These are phyloP conservation scores for Citrus australasica DNA, from an alignment of 345 rosid genomes.

Conservation along the genomic window DNA sequence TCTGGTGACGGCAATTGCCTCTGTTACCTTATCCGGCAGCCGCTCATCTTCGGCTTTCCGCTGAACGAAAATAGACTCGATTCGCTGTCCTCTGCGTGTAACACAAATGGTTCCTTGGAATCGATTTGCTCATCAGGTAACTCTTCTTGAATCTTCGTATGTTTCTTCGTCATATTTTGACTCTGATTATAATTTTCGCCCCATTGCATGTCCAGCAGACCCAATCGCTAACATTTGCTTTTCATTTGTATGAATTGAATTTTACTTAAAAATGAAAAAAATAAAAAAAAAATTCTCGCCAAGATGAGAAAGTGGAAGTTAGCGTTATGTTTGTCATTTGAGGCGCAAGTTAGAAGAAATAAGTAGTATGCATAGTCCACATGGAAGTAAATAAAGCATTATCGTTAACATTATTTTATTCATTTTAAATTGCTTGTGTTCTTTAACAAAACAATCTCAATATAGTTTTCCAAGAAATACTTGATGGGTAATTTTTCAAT, in stretches of 20 bases:
- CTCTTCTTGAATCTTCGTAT: background rate
- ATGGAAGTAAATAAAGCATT: too few relatives aligned
- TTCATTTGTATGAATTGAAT: too few relatives aligned
- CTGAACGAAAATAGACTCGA: slow-evolving; percentile 51
- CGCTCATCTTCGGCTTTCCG: slow-evolving; percentile 73
- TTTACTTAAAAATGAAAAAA: too few relatives aligned
- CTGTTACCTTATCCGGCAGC: slow-evolving; percentile 66
- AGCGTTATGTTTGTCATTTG: background rate
- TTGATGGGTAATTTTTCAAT: background rate
- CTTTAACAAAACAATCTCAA: too few relatives aligned
- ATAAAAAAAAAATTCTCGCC: background rate
- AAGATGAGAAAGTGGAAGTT: background rate
- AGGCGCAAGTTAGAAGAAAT: background rate
- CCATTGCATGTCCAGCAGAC: background rate
- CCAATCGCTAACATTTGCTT: too few relatives aligned
- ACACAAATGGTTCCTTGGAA: slow-evolving; percentile 27
- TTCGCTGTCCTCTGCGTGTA: slow-evolving; percentile 55
- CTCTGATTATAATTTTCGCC: background rate
- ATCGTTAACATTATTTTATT: too few relatives aligned
- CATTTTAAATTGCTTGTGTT: too few relatives aligned
- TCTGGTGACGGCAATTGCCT: slow-evolving; percentile 50
- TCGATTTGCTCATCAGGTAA: slow-evolving; percentile 49
- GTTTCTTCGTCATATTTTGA: background rate
- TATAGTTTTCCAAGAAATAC: too few relatives aligned
- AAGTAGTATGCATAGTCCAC: background rate